Evolutionary conservation across 176 grass and related monocot genomes (phyloP).

Genomic region (Rhynchospora tenuis): DNA sequence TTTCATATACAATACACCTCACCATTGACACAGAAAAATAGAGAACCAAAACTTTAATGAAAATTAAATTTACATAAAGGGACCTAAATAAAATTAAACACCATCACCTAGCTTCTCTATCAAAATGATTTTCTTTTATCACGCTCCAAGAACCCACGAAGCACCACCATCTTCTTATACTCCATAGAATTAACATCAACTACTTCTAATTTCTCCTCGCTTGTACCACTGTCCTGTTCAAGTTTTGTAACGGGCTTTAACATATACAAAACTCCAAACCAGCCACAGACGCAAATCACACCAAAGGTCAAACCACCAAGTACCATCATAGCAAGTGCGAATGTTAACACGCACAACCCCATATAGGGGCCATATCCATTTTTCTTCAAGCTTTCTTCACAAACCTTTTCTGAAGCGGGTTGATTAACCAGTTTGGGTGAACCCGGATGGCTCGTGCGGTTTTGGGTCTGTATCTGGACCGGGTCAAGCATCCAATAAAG

Average conservation of each 20-base stretch:
- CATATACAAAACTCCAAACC: constrained; percentile 20
- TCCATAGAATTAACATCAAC: constrained; percentile 13
- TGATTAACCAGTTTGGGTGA: not conserved
- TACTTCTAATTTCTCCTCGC: not conserved
- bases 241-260: not conserved
- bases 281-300: constrained; percentile 7
- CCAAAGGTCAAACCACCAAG: constrained; percentile 10
- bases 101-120: not conserved
- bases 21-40: not conserved
- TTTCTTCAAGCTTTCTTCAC: not conserved
- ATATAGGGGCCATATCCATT: constrained; percentile 4
- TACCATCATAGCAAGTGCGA: constrained; percentile 8
- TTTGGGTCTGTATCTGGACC: not conserved
- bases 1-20: not conserved
- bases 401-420: not conserved
- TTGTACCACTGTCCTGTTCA: not conserved
- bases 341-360: constrained; percentile 14
- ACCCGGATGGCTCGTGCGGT: constrained; percentile 6
- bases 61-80: not conserved
- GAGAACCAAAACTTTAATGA: not conserved
- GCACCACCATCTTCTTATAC: constrained; percentile 21
- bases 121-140: constrained; percentile 11
- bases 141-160: constrained; percentile 21
- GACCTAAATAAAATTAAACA: not conserved
- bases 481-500: constrained; percentile 14